Evolutionary conservation across 352 stramenopile genomes (phyloP), one percentile per base, ranked within the genome.

Genomic region (Blastocystis sp.): DNA sequence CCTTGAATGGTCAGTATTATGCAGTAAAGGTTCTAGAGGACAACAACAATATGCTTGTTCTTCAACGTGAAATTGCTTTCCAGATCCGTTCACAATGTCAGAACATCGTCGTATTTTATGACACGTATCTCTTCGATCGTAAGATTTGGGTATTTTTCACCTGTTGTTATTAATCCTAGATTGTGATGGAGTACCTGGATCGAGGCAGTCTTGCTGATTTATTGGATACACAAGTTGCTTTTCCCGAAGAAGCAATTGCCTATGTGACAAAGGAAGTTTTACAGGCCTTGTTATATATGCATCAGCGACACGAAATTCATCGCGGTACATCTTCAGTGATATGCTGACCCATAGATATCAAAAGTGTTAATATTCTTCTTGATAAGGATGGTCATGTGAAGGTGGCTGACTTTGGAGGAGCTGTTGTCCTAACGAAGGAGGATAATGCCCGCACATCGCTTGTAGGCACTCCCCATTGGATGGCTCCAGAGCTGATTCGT

Each of bases 141-240:
- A 84, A 84, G 58, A 27, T 70, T 40, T 66, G 73, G 58, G 58
- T 84, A n/a, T 1, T 22, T 48, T 27, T 7, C 5, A 33, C 30
- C 35, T 84, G 9, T 24, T 24, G 33, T 30, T 44, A 27, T 84
- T n/a, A 19, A 19, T 24, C 19, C 11, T 70, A 84, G 73, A 84
- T 84, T 44, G 58, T 84, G 15, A 84, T 84, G 73, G 54, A 84
- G 19, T 84, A 84, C 19, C 59, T 84, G 54, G 37, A 84, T 35
- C 22, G 22, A 35, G 73, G 73, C 58, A 70, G 54, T 70, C 48
- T 84, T 13, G 73, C 54, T 19, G 58, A 84, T 44, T 33, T 84
- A 9, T 54, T 84, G 27, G 73, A 84, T 54, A 84, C 73, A n/a
- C 73, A 84, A 33, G 73, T 84, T 6, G 73, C 73, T 6, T 84